phyloP scores from a whole-genome alignment of 495 filamentous ascomycete genomes.

The Talaromyces borbonicus region DNA sequence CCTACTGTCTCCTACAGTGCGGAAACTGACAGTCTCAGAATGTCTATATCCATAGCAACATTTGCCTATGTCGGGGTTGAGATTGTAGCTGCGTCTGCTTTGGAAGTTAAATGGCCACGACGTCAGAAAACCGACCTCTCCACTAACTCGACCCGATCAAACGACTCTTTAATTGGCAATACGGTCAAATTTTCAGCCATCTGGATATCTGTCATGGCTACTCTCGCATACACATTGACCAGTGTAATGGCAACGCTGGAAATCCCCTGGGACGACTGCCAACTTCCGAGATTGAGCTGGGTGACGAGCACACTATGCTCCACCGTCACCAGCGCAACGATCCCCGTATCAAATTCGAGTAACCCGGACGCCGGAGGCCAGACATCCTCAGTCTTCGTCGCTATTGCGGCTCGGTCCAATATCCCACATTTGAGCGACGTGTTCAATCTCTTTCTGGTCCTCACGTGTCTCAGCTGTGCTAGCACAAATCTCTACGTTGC shows the following conservation, averaged over 20 bases:
- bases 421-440: slow-evolving; percentile 22
- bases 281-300: slow-evolving; percentile 23
- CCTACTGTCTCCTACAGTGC: no score
- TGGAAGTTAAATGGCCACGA: slow-evolving; percentile 28
- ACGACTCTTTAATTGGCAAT: slow-evolving; percentile 10
- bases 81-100: slow-evolving; percentile 32
- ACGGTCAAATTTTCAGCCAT: slow-evolving; percentile 23
- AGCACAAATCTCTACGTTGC: slow-evolving; percentile 38
- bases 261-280: slow-evolving; percentile 24
- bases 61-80: slow-evolving; percentile 40
- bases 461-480: slow-evolving; percentile 30
- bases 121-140: slow-evolving; percentile 4
- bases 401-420: slow-evolving; percentile 18
- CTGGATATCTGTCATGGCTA: slow-evolving; percentile 18
- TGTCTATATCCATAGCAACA: slow-evolving; percentile 31
- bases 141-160: neutral
- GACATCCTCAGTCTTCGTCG: slow-evolving; percentile 27
- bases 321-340: neutral
- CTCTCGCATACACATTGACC: slow-evolving; percentile 19
- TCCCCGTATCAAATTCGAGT: neutral
- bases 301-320: slow-evolving; percentile 2
- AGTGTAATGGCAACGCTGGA: slow-evolving; percentile 26
- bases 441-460: slow-evolving; percentile 31
- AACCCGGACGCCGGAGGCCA: neutral
- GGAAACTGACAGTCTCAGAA: slow-evolving; percentile 14